phyloP scores from a whole-genome alignment of 257 asterid species.

The Thymus mandschuricus region DNA sequence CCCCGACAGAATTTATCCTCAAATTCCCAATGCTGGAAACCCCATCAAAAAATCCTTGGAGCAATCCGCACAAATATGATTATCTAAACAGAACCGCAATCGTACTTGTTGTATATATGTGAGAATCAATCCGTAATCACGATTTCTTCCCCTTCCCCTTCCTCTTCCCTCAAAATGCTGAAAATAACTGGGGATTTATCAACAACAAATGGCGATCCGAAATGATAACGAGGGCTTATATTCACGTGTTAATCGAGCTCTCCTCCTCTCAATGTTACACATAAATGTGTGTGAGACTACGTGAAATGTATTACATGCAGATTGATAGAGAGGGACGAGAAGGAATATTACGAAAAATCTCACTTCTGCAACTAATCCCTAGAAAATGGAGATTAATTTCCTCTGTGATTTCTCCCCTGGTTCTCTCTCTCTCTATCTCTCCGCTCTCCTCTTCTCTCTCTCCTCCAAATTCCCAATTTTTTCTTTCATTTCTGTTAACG shows the following conservation, averaged over 20 bases:
- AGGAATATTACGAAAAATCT: conserved; percentile 33
- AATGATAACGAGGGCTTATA: conserved; percentile 17
- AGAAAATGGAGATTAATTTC: conserved; percentile 15
- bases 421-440: neutral
- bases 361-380: conserved; percentile 30
- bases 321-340: conserved; percentile 34
- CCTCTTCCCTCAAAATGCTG: conserved; percentile 8
- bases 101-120: neutral
- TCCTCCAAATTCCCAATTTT: conserved; percentile 14
- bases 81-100: conserved; percentile 9
- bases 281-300: conserved; percentile 9
- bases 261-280: conserved; percentile 23
- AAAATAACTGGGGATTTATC: conserved; percentile 5
- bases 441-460: neutral
- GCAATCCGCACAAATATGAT: conserved; percentile 11
- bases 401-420: conserved; percentile 9
- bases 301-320: conserved; percentile 39
- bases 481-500: conserved; percentile 37
- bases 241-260: conserved; percentile 33
- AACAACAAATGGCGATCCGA: conserved; percentile 15
- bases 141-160: conserved; percentile 7
- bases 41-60: conserved; percentile 30
- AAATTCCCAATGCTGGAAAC: conserved; percentile 35
- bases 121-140: conserved; percentile 16
- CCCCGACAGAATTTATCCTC: conserved; percentile 33